phyloP scores from a whole-genome alignment of 441 rosid species.

The California macrophylla region DNA sequence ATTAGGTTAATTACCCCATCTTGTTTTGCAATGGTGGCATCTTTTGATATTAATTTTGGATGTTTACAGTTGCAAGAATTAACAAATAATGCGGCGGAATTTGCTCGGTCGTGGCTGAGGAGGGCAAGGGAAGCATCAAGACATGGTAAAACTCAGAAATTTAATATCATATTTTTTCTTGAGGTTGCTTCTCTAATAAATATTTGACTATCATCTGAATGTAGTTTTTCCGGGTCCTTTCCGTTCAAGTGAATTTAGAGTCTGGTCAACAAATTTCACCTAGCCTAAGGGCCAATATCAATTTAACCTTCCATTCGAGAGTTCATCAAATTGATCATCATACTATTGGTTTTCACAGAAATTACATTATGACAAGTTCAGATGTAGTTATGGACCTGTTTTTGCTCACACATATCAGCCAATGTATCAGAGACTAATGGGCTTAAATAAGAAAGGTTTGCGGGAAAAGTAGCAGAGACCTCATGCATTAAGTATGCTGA shows the following conservation, averaged over 20 bases:
- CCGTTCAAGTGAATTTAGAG: neutral
- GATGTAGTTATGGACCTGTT: neutral
- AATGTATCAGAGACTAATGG: neutral
- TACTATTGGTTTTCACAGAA: too few relatives aligned
- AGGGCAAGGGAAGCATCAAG: constrained; percentile 62
- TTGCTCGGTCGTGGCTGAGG: constrained; percentile 61
- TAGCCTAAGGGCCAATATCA: neutral
- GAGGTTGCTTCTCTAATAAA: neutral
- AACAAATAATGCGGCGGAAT: constrained; percentile 52
- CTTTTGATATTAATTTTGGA: constrained; percentile 1
- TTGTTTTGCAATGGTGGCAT: neutral
- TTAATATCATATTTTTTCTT: neutral
- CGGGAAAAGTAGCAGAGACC: neutral
- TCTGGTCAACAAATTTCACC: neutral
- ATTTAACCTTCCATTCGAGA: neutral
- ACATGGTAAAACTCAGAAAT: constrained; percentile 39
- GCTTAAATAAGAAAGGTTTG: neutral
- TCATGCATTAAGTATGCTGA: neutral
- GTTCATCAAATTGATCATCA: neutral
- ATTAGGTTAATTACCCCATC: neutral
- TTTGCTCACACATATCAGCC: neutral
- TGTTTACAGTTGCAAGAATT: constrained; percentile 56
- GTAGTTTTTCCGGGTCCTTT: neutral
- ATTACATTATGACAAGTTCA: neutral
- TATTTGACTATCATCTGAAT: neutral